Evolutionary conservation across 108 stramenopile species (phyloP), one percentile per base, ranked within the genome.

Genomic region (Seminavis robusta): DNA sequence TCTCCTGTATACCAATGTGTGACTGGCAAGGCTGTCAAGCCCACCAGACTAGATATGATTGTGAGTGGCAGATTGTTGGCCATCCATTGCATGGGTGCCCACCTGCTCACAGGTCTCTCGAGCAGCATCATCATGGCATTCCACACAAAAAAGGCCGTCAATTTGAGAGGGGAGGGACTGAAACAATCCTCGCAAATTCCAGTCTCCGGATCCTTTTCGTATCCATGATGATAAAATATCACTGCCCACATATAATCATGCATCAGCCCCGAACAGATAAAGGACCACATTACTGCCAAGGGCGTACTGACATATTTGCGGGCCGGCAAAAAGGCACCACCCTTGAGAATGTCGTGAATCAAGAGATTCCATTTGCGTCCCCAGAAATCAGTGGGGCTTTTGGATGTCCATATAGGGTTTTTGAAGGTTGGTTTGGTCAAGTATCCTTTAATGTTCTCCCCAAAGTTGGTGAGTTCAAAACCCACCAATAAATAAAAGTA

Each of bases 381-480:
- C 88, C 88, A 90, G 59, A 90, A 90, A 33, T 90, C 88, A 20
- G 67, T 53, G 0, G 82, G 80, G 32, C 61, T 60, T 21, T 48
- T 47, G 16, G 79, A 70, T 42, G 52, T 76, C 21, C 82, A 50
- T 57, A 89, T 40, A 34, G 76, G 70, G 60, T 77, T 77, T 27
- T 55, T 16, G 70, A 77, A 72, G 20, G 67, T 58, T 4, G 50
- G 26, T 28, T 67, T 38, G 16, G 46, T 38, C 47, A 72, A 38
- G 33, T 53, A 67, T 25, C 70, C 61, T 2, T 61, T 58, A 6
- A 67, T 19, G 20, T 65, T 61, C 60, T 0, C 48, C 16, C 13
- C 65, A 7, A 74, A 52, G 7, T 54, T 65, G 16, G 26, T 47
- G 16, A 52, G 4, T 27, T 67, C 53, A 31, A 66, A 67, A 4